Conservation (phyloP, 306 rosid genomes). For the Calophaca sinica region DNA sequence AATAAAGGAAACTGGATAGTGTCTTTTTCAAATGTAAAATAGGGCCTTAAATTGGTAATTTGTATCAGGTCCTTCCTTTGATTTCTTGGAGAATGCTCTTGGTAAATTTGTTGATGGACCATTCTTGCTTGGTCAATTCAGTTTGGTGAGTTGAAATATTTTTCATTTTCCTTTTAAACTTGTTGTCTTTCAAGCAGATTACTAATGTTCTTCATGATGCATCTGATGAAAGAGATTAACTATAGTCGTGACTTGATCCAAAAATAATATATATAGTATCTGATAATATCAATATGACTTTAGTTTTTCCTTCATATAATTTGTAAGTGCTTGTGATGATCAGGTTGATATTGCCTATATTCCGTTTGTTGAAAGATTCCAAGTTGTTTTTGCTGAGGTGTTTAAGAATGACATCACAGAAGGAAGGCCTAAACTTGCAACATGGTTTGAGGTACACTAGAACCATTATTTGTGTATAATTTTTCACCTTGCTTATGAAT, state of each 20-base stretch:
- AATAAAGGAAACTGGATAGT: neutral
- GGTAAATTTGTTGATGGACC: slow-evolving; percentile 78
- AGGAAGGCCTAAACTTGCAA: slow-evolving; percentile 77
- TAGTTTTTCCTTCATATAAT: slow-evolving; percentile 28
- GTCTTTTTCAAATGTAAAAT: slow-evolving; percentile 1
- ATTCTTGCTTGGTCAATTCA: slow-evolving; percentile 73
- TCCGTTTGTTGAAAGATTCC: slow-evolving; percentile 78
- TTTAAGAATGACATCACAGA: slow-evolving; percentile 67
- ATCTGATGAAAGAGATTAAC: slow-evolving; percentile 10
- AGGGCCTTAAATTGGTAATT: neutral
- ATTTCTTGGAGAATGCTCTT: slow-evolving; percentile 80
- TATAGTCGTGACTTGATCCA: neutral
- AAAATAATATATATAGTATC: too few relatives aligned
- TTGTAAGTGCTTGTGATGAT: slow-evolving; percentile 39
- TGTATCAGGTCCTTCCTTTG: slow-evolving; percentile 66
- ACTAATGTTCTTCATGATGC: neutral
- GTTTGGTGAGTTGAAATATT: slow-evolving; percentile 61
- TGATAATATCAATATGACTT: too few relatives aligned
- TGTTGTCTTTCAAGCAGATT: neutral
- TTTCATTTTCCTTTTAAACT: slow-evolving; percentile 6
- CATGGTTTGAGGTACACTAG: slow-evolving; percentile 72
- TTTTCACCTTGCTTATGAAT: neutral
- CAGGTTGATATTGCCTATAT: slow-evolving; percentile 82
- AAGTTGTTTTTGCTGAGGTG: slow-evolving; percentile 55
- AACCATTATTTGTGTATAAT: neutral